Conservation (phyloP, 176 grass and related monocot species). For the Phyllostachys edulis region DNA sequence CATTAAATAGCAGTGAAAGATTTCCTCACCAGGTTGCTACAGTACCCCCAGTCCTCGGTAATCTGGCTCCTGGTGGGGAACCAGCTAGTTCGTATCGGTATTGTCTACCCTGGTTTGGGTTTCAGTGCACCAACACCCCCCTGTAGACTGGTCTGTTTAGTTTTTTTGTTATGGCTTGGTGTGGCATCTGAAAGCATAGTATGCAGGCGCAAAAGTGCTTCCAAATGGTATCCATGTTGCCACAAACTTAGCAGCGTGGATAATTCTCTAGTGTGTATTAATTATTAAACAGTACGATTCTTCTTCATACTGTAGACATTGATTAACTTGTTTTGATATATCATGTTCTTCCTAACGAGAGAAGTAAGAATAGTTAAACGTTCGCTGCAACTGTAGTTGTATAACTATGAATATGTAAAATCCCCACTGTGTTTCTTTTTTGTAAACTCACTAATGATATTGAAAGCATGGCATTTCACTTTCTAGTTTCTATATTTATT, state of each 20-base stretch:
- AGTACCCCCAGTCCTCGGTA: background rate
- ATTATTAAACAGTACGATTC: background rate
- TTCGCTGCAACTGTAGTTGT: background rate
- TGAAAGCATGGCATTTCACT: background rate
- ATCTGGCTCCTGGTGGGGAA: background rate
- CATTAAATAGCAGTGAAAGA: background rate
- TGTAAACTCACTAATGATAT: background rate
- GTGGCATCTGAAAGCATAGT: background rate
- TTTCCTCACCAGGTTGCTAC: background rate
- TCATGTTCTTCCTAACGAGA: background rate
- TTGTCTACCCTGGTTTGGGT: background rate
- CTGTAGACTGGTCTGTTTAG: background rate
- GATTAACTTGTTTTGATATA: background rate
- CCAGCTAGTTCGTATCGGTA: background rate
- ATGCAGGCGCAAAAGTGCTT: background rate
- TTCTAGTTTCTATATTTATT: background rate
- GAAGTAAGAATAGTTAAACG: background rate
- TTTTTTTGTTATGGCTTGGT: background rate
- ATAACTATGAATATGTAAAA: background rate
- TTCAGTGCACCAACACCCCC: background rate
- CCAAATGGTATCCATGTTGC: background rate
- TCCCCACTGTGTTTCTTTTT: background rate
- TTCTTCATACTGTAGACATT: slow-evolving; percentile 1
- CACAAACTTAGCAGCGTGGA: background rate
- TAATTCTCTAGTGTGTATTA: background rate